Evolutionary conservation across 805 yeast species (phyloP).

Genomic region (Candida easanensis): DNA sequence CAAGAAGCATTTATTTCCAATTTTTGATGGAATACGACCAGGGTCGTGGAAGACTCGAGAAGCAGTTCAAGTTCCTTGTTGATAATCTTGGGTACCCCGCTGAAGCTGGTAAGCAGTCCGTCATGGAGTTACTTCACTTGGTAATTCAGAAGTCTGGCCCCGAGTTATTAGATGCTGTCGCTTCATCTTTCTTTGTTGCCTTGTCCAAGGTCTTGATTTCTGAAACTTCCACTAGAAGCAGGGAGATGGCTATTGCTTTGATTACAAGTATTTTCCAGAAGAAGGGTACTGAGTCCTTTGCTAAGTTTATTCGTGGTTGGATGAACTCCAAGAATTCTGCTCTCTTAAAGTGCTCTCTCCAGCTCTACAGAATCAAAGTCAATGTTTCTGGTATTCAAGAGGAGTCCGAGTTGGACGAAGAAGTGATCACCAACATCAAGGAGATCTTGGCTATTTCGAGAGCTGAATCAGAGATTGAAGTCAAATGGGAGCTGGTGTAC

Average conservation of each 20-base stretch:
- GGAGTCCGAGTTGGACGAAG: slow-evolving; percentile 45
- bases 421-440: slow-evolving; percentile 36
- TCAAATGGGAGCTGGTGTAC: slow-evolving; percentile 79
- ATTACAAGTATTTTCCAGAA: slow-evolving; percentile 53
- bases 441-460: slow-evolving; percentile 34
- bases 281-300: slow-evolving; percentile 38
- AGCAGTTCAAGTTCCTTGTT: slow-evolving; percentile 77
- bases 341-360: slow-evolving; percentile 71
- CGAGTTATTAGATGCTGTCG: slow-evolving; percentile 54
- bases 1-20: slow-evolving; percentile 78
- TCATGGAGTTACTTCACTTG: slow-evolving; percentile 78
- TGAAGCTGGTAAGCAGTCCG: slow-evolving; percentile 83
- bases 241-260: slow-evolving; percentile 76
- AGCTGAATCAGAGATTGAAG: slow-evolving; percentile 37
- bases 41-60: slow-evolving; percentile 79
- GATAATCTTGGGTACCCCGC: slow-evolving; percentile 82
- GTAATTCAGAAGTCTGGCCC: slow-evolving; percentile 64
- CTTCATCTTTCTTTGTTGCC: slow-evolving; percentile 80
- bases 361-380: slow-evolving; percentile 62
- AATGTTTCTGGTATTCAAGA: slow-evolving; percentile 31
- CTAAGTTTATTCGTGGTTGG: slow-evolving; percentile 54
- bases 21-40: slow-evolving; percentile 95
- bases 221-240: slow-evolving; percentile 75
- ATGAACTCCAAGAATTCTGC: slow-evolving; percentile 46
- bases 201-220: slow-evolving; percentile 73